phyloP scores from a whole-genome alignment of 2,329 filamentous ascomycete species.

The Colletotrichum sp. region DNA sequence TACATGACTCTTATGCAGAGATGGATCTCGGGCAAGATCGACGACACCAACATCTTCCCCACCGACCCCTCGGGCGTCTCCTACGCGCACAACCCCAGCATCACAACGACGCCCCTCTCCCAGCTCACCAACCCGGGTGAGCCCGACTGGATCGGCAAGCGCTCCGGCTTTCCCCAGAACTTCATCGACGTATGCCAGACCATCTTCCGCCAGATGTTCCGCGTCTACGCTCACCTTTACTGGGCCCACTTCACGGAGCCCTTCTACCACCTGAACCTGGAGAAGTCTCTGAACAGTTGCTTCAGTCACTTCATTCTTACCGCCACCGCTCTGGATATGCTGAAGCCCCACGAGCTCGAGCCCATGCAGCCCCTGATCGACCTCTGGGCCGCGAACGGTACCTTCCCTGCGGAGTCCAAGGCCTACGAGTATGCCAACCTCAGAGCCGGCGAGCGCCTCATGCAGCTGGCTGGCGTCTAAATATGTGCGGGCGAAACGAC shows the following conservation, averaged over 20 bases:
- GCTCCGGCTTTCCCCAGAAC: constrained; percentile 88
- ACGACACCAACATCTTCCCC: constrained; percentile 88
- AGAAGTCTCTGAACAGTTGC: constrained; percentile 85
- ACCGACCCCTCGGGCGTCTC: constrained; percentile 79
- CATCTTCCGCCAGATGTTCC: constrained; percentile 98
- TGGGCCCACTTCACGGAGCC: constrained; percentile 91
- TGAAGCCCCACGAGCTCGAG: constrained; percentile 89
- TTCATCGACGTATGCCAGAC: constrained; percentile 91
- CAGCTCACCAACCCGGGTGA: constrained; percentile 67
- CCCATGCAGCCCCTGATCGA: constrained; percentile 96
- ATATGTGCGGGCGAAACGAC: neutral
- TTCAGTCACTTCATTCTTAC: constrained; percentile 87
- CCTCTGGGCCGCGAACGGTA: constrained; percentile 87
- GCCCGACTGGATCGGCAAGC: constrained; percentile 84
- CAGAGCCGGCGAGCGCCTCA: constrained; percentile 62
- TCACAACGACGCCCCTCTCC: constrained; percentile 64
- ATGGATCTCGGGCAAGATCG: constrained; percentile 96
- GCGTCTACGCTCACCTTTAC: constrained; percentile 97
- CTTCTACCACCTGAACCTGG: constrained; percentile 82
- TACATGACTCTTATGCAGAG: constrained; percentile 97
- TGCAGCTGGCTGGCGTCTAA: constrained; percentile 50
- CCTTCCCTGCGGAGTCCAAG: constrained; percentile 79
- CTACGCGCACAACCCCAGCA: constrained; percentile 65
- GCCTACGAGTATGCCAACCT: constrained; percentile 70
- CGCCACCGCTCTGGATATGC: constrained; percentile 80